Percentiles rank a stretch among this genome's conserved stretches.
These are phyloP conservation scores for Chlorophyllum brunneum DNA, from an alignment of 768 basidiomycete genomes.

Conservation along the genomic window DNA sequence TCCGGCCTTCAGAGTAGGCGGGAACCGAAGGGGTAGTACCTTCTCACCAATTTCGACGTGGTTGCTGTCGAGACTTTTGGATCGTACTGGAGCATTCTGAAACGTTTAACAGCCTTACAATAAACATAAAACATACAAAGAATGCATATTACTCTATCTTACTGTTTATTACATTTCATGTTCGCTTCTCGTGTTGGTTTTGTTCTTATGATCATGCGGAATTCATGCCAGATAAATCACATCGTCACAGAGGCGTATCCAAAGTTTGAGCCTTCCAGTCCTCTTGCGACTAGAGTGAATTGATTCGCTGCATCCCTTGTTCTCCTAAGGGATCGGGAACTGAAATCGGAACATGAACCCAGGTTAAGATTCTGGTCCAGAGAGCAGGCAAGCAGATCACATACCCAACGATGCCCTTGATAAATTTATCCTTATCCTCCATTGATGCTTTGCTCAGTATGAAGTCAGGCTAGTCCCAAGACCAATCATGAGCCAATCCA, in stretches of 20 bases:
- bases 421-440: slow-evolving; percentile 76
- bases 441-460: slow-evolving; percentile 65
- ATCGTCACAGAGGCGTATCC: slow-evolving; percentile 63
- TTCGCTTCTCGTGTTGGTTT: not conserved
- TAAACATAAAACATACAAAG: too few relatives aligned
- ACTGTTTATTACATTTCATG: not conserved
- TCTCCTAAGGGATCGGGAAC: slow-evolving; percentile 67
- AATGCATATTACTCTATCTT: slow-evolving; percentile 1
- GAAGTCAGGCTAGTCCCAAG: slow-evolving; percentile 58
- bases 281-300: slow-evolving; percentile 81
- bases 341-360: slow-evolving; percentile 20
- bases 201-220: too few relatives aligned
- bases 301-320: slow-evolving; percentile 85
- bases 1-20: not conserved
- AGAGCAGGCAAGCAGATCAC: slow-evolving; percentile 15
- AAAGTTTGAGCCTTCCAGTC: slow-evolving; percentile 81
- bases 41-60: too few relatives aligned
- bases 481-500: not conserved
- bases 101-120: too few relatives aligned
- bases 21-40: too few relatives aligned
- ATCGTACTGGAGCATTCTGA: too few relatives aligned
- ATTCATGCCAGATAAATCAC: too few relatives aligned
- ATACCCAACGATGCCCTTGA: slow-evolving; percentile 68
- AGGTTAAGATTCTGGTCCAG: not conserved
- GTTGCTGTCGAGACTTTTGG: too few relatives aligned